Base-by-base conservation (phyloP, 208 protist genomes). In the Lotmaria passim region DNA sequence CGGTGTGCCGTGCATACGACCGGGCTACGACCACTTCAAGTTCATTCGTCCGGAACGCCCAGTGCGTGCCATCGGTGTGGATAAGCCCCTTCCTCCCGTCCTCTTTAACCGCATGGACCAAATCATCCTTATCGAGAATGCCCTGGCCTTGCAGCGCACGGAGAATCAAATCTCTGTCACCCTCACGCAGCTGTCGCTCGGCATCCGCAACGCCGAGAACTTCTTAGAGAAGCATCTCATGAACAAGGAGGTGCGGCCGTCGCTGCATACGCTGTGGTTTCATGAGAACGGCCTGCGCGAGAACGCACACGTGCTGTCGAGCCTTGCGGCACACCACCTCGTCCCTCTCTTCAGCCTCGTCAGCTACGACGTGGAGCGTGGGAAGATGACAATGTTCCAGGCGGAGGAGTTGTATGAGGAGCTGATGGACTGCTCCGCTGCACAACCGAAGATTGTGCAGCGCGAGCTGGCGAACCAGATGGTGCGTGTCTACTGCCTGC, bases 401-500 rank as follows among this genome's bases (percentile, higher is more conserved):
- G 89, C 92, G 10, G 81, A 86, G 64, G 84, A 95, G 75, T 65
- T 97, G 6, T 97, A 93, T 69, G 80, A 91, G 64, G 89, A 93
- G 74, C 85, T 97, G 50, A 93, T 94, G 86, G 89, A 97, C 82
- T 90, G 81, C 72, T 87, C 82, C n/a, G 83, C 89, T 8, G 92
- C 89, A 3, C 89, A 94, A 70, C 88, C 92, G 10, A 86, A 80
- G 75, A 82, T 95, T 55, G 92, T 97, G 57, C 92, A 95, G 74
- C 89, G 92, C 19, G 92, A 97, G 79, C 56, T 97, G 39, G 79
- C 81, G 7, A 93, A 97, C 51, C 92, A 97, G 67, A 97, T 97
- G 89, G 70, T 95, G 15, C 89, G 92, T 11, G 78, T 79, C 8
- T 87, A 97, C 67, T 95, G 89, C 69, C 65, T 97, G 19, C 38